phyloP scores from a whole-genome alignment of 306 rosid genomes.

The Alnus rubra region DNA sequence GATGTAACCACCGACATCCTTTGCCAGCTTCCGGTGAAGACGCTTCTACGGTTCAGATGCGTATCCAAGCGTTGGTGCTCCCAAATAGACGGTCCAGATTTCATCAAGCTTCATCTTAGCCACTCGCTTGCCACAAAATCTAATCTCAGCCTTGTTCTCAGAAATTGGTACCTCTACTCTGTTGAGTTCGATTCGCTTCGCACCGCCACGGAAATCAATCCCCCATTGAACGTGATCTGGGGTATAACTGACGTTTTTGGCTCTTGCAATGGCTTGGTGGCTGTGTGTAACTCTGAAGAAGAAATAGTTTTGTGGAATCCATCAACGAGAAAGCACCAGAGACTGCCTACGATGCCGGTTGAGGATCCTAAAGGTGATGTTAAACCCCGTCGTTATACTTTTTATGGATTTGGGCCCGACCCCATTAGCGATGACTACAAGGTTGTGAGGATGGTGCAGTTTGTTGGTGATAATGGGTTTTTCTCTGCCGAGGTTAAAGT shows the following conservation, averaged over 20 bases:
- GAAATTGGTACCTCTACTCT: neutral
- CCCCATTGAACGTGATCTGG: slow-evolving; percentile 4
- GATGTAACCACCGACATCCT: neutral
- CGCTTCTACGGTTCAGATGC: slow-evolving; percentile 2
- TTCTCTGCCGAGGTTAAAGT: slow-evolving; percentile 1
- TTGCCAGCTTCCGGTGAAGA: slow-evolving; percentile 6
- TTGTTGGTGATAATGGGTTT: neutral
- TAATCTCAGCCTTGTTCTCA: neutral
- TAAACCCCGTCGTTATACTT: neutral
- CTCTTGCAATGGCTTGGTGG: slow-evolving; percentile 4
- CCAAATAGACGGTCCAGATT: slow-evolving; percentile 1
- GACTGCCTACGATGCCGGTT: neutral
- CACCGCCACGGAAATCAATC: neutral
- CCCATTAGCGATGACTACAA: slow-evolving; percentile 10
- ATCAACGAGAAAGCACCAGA: neutral
- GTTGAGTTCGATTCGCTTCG: neutral
- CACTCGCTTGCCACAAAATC: neutral
- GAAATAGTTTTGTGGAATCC: slow-evolving; percentile 1
- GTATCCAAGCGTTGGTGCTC: neutral
- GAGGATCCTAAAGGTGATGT: neutral
- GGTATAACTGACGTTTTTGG: neutral
- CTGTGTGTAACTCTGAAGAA: slow-evolving; percentile 1
- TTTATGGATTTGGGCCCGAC: slow-evolving; percentile 5
- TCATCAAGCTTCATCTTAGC: neutral
- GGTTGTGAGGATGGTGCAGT: slow-evolving; percentile 11